Evolutionary conservation across 2,329 filamentous ascomycete genomes (phyloP), one percentile per base, ranked within the genome.

Genomic region (Exophiala lecanii-corni): DNA sequence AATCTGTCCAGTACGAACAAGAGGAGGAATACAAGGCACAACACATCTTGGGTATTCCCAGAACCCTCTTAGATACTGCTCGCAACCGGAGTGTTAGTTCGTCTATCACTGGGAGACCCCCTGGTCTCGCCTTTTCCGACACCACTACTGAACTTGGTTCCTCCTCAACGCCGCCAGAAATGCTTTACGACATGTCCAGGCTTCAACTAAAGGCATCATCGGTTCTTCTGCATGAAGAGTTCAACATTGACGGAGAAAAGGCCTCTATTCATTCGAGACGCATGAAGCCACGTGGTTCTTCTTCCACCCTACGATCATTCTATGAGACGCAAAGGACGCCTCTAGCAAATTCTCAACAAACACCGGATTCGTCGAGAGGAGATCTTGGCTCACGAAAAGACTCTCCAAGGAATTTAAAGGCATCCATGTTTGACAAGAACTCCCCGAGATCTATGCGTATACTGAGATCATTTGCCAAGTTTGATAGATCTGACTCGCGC

Each of bases 251-350:
- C 12, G 40, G 36, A 10, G 45, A 43, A 12, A 35, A 15, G 13
- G 26, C 37, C 17, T 38, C 38, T n/a, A 34, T 25, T 15, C 23
- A 15, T 17, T 36, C 37, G 16, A 44, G 28, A 19, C 43, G 36
- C 15, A 20, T 52, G 23, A 51, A 39, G 34, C 31, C 41, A 9
- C 41, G 44, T 17, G 36, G 28, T 25, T 73, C 71, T 7, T 64
- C 66, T 7, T 68, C 70, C 1, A 69, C 70, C 3, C 54, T 73
- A 9, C 66, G 63, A 47, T 72, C 71, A 32, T 67, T 69, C 45
- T 73, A 72, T 48, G 69, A 67, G 49, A 61, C 66, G 15, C 62
- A 67, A 37, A 67, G 65, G 40, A 63, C 63, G 3, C 62, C 64
- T 13, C 57, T 65, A 10, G 53, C 60, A 6, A 59, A 67, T 23